Conservation (phyloP, 2,329 filamentous ascomycete species). For the Fusarium chlamydosporum region DNA sequence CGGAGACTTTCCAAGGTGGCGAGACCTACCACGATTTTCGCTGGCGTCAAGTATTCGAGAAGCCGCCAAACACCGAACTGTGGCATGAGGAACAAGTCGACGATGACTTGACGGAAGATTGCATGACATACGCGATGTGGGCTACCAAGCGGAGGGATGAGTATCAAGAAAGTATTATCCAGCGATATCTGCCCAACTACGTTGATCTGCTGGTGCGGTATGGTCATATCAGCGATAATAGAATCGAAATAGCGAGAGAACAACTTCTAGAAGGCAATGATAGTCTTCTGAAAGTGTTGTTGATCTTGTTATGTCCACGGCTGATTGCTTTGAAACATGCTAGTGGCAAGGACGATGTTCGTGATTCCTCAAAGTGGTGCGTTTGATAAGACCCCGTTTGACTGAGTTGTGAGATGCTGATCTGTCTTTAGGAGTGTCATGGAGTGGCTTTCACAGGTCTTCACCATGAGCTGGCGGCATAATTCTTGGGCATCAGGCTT, state of each 20-base stretch:
- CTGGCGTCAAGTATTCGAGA: not conserved
- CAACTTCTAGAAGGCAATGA: not conserved
- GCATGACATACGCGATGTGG: not conserved
- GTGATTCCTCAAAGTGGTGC: no score
- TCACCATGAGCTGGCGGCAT: not conserved
- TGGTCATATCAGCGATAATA: not conserved
- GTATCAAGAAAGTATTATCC: not conserved
- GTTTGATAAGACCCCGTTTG: no score
- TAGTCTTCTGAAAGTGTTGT: not conserved
- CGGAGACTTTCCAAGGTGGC: no score
- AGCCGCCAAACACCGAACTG: not conserved
- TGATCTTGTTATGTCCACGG: not conserved
- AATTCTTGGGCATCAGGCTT: not conserved
- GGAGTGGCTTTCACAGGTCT: not conserved
- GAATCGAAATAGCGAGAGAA: no score
- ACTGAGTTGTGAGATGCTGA: fast-evolving
- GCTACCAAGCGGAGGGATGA: not conserved
- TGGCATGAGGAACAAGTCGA: not conserved
- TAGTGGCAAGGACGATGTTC: not conserved
- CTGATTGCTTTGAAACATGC: not conserved
- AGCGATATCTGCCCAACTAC: not conserved
- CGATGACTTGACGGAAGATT: not conserved
- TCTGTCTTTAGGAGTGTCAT: not conserved
- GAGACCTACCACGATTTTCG: not conserved
- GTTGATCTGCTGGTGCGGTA: not conserved